Evolutionary conservation across 208 protist genomes (phyloP), one percentile per base, ranked within the genome.

Genomic region (Trypanosoma cruzi): DNA sequence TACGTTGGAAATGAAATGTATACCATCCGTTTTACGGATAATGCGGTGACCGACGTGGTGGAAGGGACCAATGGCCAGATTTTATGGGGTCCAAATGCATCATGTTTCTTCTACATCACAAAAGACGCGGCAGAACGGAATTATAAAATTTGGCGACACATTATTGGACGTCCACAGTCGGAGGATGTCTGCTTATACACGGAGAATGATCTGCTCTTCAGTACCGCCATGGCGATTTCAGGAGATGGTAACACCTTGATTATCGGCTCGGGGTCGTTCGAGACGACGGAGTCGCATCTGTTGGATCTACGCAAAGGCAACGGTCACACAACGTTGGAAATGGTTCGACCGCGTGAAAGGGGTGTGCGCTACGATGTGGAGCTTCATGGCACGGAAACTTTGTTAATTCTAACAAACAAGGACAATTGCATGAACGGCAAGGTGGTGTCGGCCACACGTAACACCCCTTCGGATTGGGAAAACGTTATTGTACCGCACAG

Each of bases 111-210:
- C 75, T 96, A 96, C 74, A 72, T 80, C 31, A 92, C 87, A 8
- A 90, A 90, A 71, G 91, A 96, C 57, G 86, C 81, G 7, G 67
- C 86, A 26, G 75, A 90, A 60, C 86, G 91, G 34, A 80, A 89
- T 52, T 65, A 95, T 75, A 89, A 94, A 72, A 80, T 96, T 37
- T 96, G 91, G 91, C 83, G 88, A 36, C 91, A 95, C 79, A 63
- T 93, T 2, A 78, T 96, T 40, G 89, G 87, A 13, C 76, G 82
- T 61, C 79, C 77, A 57, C 83, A 90, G 77, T 84, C 80, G 29
- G 62, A 69, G 4, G 91, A 96, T 71, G 84, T 93, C 16, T 92
- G 84, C 66, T 62, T 96, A 5, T 93, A 94, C 80, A 77, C 80
- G 32, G 88, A 96, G 61, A 48, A 80, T 52, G 87, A 96, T 73